Base-by-base conservation (phyloP, 2,329 filamentous ascomycete genomes). In the Fusarium subglutinans region DNA sequence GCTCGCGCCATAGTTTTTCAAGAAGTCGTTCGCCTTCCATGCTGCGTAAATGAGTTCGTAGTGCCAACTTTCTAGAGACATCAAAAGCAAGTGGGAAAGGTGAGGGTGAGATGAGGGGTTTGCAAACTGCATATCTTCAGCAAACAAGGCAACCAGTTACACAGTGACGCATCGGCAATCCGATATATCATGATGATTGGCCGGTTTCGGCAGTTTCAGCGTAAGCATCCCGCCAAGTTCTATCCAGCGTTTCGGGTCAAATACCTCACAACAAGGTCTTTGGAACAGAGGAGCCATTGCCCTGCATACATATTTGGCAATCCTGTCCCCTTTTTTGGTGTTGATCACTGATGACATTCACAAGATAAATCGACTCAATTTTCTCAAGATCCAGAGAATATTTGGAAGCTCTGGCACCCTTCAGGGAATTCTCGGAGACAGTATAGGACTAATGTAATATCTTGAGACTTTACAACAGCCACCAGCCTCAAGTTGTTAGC, bases 261-360 rank as follows among this genome's bases (percentile, higher is more conserved):
- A 22, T 20, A 17, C 6, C 3, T 5, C 11, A 14, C 8, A 24
- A 11, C 8, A 8, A 12, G 28, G 18, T 24, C 17, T 20, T 24
- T 35, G 17, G 17, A 10, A 14, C 8, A 24, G 17, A 0, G 17
- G 8, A 20, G 0, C 10, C 5, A 37, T 18, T 24, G 12, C 6
- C 0, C 12, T 10, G 8, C 4, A 11, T 37, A 35, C 17, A 15
- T 48, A 22, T 9, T n/a, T 12, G 17, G 5, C 20, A 11, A 8
- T 15, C 26, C 9, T 26, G 4, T n/a, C 20, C 2, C 0, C 11
- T 6, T 12, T 17, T 48, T 30, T 12, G 9, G 8, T 48, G 9
- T 22, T 8, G 26, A 14, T 22, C 13, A 48, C 13, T 22, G 13
- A 48, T 17, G 20, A n/a, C 12, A 30, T 22, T n/a, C 9, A 17